Evolutionary conservation across 1,284 basidiomycete species (phyloP).

Genomic region (Boletus mariae): DNA sequence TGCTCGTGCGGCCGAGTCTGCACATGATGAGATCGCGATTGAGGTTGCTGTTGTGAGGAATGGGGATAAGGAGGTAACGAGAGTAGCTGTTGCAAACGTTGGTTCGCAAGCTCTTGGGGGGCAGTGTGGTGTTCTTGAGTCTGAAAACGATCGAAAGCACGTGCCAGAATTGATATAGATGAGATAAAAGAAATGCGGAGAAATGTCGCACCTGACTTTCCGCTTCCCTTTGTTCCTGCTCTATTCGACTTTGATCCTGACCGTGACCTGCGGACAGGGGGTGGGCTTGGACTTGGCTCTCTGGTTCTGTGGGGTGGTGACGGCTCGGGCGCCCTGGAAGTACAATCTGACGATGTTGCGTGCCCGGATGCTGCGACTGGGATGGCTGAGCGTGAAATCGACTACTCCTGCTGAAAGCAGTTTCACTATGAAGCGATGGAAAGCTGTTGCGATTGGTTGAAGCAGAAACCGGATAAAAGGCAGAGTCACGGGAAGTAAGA

Average conservation of each 20-base stretch:
- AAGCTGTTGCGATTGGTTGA: neutral
- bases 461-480: neutral
- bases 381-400: neutral
- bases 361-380: conserved; percentile 2
- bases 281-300: neutral
- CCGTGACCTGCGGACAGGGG: neutral
- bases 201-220: conserved; percentile 8
- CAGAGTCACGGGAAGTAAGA: neutral
- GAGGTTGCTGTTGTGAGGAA: neutral
- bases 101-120: conserved; percentile 13
- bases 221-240: conserved; percentile 1
- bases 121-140: conserved; percentile 1
- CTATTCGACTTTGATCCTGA: conserved; percentile 1
- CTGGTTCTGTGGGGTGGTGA: neutral
- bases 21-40: too few relatives aligned
- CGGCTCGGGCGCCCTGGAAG: conserved; percentile 10
- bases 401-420: neutral
- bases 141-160: neutral
- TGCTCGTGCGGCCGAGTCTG: neutral
- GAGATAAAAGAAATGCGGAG: too few relatives aligned
- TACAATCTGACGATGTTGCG: conserved; percentile 11
- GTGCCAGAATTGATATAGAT: neutral
- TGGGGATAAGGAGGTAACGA: conserved; percentile 10
- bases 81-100: conserved; percentile 29
- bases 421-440: neutral